Base-by-base conservation (phyloP, 2,329 filamentous ascomycete species). In the Colletotrichum brevisporum region DNA sequence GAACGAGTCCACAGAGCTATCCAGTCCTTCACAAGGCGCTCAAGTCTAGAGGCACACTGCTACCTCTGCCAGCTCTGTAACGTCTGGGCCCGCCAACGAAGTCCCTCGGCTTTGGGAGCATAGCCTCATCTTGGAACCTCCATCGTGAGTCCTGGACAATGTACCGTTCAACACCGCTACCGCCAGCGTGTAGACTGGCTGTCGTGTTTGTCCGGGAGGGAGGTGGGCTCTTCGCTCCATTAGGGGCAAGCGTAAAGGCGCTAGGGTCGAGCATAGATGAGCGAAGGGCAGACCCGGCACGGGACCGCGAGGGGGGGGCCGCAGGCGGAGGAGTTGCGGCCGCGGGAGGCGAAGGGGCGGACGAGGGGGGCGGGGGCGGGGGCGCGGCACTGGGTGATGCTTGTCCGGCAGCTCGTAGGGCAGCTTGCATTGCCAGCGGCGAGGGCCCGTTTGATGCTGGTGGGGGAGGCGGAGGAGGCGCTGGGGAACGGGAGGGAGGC, bases 21-120 rank as follows among this genome's bases (percentile, higher is more conserved):
- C 6, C 36, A 31, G 15, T 31, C 9, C 24, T 10, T 64, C 68
- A 80, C 24, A 92, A 85, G 15, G 86, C 84, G 73, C 85, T 89
- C 77, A 99, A 81, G 83, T 98, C 94, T 74, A 98, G 83, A 36
- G 96, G 96, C 73, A 98, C 95, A 83, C 93, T 98, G 82, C 94
- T 98, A 39, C 94, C 95, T 77, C 95, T 89, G 9, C 96, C 96
- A 43, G 96, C 96, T 71, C 95, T 87, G 80, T 98, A 99, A 78
- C 89, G 90, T 78, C 92, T 94, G 21, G 87, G 82, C 4, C 89
- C 90, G n/a, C 92, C 92, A 1, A 85, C 82, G 76, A 97, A 98
- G 2, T 92, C 90, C 75, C 95, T 87, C 24, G 95, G 95, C 74
- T 94, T 95, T 0, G 96, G 95, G 54, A 98, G 86, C 74, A 93